These are phyloP conservation scores for Mycena sanguinolenta DNA, from an alignment of 768 basidiomycete species.

Conservation along the genomic window DNA sequence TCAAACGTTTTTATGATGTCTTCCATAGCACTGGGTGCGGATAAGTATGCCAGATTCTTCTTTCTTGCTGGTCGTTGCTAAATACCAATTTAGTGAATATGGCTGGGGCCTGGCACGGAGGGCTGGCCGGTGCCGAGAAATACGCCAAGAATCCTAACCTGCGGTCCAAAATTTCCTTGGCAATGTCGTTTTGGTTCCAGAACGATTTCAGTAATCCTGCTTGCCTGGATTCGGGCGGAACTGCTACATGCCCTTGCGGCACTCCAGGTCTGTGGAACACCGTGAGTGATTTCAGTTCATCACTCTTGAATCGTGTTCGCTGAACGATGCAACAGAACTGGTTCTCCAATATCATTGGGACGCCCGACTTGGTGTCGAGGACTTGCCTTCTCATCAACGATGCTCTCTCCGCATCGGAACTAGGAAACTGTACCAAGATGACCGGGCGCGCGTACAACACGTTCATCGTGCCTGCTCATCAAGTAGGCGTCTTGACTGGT, in stretches of 20 bases:
- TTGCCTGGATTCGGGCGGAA: constrained; percentile 71
- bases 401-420: constrained; percentile 57
- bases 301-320: not conserved
- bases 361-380: constrained; percentile 69
- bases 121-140: constrained; percentile 54
- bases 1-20: not conserved
- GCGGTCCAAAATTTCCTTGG: constrained; percentile 55
- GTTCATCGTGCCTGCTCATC: constrained; percentile 58
- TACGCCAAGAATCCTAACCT: constrained; percentile 58
- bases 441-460: constrained; percentile 63
- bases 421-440: constrained; percentile 63
- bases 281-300: constrained; percentile 6
- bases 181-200: constrained; percentile 79
- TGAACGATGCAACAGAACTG: constrained; percentile 63
- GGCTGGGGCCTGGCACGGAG: constrained; percentile 71
- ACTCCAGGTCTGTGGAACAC: constrained; percentile 61
- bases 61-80: constrained; percentile 7
- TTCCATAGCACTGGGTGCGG: constrained; percentile 62
- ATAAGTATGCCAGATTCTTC: constrained; percentile 53
- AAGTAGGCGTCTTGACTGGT: constrained; percentile 66
- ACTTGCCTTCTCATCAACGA: constrained; percentile 68
- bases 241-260: constrained; percentile 65
- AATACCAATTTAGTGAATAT: constrained; percentile 57
- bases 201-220: constrained; percentile 68
- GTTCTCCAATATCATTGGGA: constrained; percentile 75